Evolutionary conservation across 2,329 filamentous ascomycete genomes (phyloP).

Genomic region (Penicillium expansum): DNA sequence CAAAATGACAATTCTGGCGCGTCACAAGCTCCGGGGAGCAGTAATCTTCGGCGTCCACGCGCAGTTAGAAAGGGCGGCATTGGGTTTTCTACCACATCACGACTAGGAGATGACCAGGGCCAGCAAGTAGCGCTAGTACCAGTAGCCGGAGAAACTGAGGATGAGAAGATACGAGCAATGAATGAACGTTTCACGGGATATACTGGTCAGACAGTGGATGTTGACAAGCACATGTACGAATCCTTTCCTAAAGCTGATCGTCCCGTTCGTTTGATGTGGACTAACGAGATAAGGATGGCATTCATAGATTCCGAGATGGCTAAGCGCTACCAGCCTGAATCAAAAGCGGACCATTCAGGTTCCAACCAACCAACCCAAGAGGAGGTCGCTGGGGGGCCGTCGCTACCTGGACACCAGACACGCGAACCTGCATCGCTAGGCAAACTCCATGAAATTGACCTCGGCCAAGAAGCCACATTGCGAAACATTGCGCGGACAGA

Average conservation of each 20-base stretch:
- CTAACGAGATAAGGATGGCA: slow-evolving; percentile 64
- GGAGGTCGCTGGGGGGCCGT: slow-evolving; percentile 12
- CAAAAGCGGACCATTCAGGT: slow-evolving; percentile 16
- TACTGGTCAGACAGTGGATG: slow-evolving; percentile 57
- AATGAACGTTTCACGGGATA: slow-evolving; percentile 57
- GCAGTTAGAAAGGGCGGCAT: slow-evolving; percentile 45
- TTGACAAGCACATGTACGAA: slow-evolving; percentile 64
- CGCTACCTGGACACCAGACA: slow-evolving; percentile 30
- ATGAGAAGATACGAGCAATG: slow-evolving; percentile 41
- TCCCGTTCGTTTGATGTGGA: slow-evolving; percentile 25
- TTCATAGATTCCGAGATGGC: slow-evolving; percentile 67
- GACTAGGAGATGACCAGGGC: slow-evolving; percentile 19
- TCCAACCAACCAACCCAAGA: slow-evolving; percentile 6
- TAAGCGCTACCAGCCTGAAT: slow-evolving; percentile 45
- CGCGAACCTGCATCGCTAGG: slow-evolving; percentile 53
- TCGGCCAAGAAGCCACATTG: slow-evolving; percentile 48
- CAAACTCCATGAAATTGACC: slow-evolving; percentile 57
- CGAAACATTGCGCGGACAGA: slow-evolving; percentile 46
- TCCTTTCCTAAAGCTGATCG: slow-evolving; percentile 2
- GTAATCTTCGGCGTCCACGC: slow-evolving; percentile 32
- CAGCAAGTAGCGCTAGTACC: slow-evolving; percentile 27
- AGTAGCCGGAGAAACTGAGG: slow-evolving; percentile 32
- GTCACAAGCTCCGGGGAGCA: slow-evolving; percentile 6
- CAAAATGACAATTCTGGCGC: slow-evolving; percentile 8
- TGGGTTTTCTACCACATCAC: slow-evolving; percentile 43